Evolutionary conservation across 352 stramenopile genomes (phyloP), one percentile per base, ranked within the genome.

Genomic region (Globisporangium abappressorium): DNA sequence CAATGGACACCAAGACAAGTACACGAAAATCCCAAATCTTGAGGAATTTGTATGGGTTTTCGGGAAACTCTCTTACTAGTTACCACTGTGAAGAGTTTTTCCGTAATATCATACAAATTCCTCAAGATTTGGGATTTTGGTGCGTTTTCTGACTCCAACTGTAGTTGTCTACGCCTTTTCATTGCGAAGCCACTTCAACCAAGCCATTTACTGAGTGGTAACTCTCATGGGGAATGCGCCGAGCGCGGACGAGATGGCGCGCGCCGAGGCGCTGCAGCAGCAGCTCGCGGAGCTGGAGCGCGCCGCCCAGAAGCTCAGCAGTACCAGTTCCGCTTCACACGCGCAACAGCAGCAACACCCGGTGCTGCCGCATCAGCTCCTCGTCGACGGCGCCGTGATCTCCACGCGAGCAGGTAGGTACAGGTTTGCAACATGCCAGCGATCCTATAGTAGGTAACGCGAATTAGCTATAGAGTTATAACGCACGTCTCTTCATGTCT

Each of bases 271-370:
- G 49, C 33, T 58, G 56, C 76, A 83, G 3, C 65, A 85, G 36
- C 75, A 91, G 66, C 70, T 91, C 4, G 73, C 66, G 14, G 76
- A 84, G 5, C 82, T 91, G 71, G 69, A 87, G 56, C 71, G 74
- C 14, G 68, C 77, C 41, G 7, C 73, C 81, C n/a, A 74, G 62
- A 38, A n/a, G 6, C 26, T 60, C 58, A 3, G 71, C 75, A 41
- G 67, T 66, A 4, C 2, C 63, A 5, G 24, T 30, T 57, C 68
- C 0, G 43, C 12, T 18, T 18, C 38, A 4, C 38, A 59, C 1
- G 41, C 66, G 49, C 65, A 83, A 5, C 60, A 69, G 5, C 79
- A 78, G 26, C 75, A 84, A 22, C 72, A 85, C 5, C 24, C 38
- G 12, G 15, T 71, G 0, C 59, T 76, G n/a, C 71, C 78, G 18